A percentile compares a stretch with the other conserved stretches of the same genome.
phyloP scores from a whole-genome alignment of 2,329 filamentous ascomycete genomes.

The Ilyonectria mors-panacis region DNA sequence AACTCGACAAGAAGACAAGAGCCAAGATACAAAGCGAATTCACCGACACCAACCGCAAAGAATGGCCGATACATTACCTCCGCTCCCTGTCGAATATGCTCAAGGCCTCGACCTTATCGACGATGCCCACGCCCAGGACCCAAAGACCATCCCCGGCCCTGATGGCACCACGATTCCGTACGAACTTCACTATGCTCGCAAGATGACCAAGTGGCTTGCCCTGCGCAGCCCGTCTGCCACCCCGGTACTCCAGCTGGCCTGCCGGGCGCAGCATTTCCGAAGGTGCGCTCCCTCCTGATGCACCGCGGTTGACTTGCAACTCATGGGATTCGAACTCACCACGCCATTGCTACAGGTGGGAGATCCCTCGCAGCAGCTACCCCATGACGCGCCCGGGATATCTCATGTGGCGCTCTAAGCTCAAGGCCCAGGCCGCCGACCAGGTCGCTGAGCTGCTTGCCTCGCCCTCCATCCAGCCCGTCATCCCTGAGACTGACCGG shows the following conservation, averaged over 20 bases:
- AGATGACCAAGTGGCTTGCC: slow-evolving; percentile 83
- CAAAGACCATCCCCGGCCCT: slow-evolving; percentile 57
- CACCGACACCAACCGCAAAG: not conserved
- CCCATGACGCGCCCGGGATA: slow-evolving; percentile 84
- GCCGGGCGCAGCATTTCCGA: slow-evolving; percentile 87
- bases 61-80: slow-evolving; percentile 44
- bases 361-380: slow-evolving; percentile 81
- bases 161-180: slow-evolving; percentile 71
- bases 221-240: slow-evolving; percentile 73
- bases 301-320: not conserved
- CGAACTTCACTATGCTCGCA: slow-evolving; percentile 85
- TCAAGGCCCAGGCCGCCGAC: slow-evolving; percentile 75
- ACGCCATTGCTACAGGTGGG: slow-evolving; percentile 69
- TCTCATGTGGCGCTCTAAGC: slow-evolving; percentile 82
- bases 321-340: not conserved
- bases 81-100: slow-evolving; percentile 59
- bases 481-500: slow-evolving; percentile 65
- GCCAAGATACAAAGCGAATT: not conserved
- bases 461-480: slow-evolving; percentile 53
- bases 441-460: slow-evolving; percentile 70
- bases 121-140: slow-evolving; percentile 65
- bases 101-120: slow-evolving; percentile 79
- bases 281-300: slow-evolving; percentile 58
- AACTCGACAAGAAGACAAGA: not conserved
- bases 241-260: slow-evolving; percentile 79